These are phyloP conservation scores for Karstenula rhodostoma DNA, from an alignment of 2,329 filamentous ascomycete species.

Conservation along the genomic window DNA sequence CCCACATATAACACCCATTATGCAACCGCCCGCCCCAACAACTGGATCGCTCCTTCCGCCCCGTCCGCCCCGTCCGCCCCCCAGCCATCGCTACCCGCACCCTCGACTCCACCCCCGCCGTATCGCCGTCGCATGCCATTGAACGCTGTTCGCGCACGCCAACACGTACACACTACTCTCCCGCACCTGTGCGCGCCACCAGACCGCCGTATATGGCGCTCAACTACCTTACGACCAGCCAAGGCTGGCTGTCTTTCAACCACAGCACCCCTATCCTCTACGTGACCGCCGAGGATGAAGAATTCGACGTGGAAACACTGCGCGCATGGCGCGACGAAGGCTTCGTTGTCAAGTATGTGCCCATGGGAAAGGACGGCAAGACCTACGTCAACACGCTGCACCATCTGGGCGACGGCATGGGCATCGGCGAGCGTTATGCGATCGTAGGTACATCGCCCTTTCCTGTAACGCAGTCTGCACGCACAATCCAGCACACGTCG, in stretches of 20 bases:
- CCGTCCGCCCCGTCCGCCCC: background rate
- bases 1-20: slow-evolving; percentile 20
- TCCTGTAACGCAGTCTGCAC: slow-evolving; percentile 6
- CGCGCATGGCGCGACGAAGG: slow-evolving; percentile 67
- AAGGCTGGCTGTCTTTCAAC: slow-evolving; percentile 51
- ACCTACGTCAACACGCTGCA: slow-evolving; percentile 58
- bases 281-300: slow-evolving; percentile 60
- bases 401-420: slow-evolving; percentile 61
- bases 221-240: slow-evolving; percentile 47
- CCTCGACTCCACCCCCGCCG: background rate
- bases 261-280: slow-evolving; percentile 56
- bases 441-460: slow-evolving; percentile 62
- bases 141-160: background rate
- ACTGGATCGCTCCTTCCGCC: background rate
- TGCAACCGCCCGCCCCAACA: slow-evolving; percentile 20
- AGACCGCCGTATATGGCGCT: slow-evolving; percentile 36
- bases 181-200: slow-evolving; percentile 1
- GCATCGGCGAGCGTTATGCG: slow-evolving; percentile 68
- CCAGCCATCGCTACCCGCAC: background rate
- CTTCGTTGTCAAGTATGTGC: slow-evolving; percentile 66
- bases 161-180: background rate
- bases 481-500: slow-evolving; percentile 7
- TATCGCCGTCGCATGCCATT: background rate
- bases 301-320: slow-evolving; percentile 64
- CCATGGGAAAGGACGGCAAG: slow-evolving; percentile 59